Base-by-base conservation (phyloP, 305 asterid genomes). In the Fraxinus baroniana region DNA sequence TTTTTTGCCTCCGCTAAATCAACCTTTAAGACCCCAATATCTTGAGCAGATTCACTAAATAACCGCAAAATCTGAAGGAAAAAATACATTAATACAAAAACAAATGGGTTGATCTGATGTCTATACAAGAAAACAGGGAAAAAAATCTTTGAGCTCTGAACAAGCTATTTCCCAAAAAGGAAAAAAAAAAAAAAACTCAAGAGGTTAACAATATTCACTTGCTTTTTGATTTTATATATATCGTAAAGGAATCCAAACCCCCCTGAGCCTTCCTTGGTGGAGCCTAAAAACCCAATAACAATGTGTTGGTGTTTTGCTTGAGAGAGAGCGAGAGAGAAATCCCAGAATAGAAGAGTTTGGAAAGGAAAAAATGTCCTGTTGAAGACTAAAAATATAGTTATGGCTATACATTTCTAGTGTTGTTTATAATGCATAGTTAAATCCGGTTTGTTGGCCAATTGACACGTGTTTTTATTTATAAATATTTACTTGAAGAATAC, bases 21-120 rank as follows among this genome's bases (percentile, higher is more conserved):
- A 85, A 88, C 89, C 92, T 93, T 97, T 73, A 97, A 88, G 57
- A 83, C 92, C 83, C 91, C 97, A 85, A 97, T 89, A 83, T 97
- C 92, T 89, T 95, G 93, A 83, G 98, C 87, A 85, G 99, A 97
- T 89, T 97, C 99, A 84, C 98, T 95, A 86, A 97, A 97, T 83
- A 95, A 84, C 80, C 99, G 97, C 89, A 97, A 91, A 83, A 97
- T 97, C 99, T 97, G 97, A 87, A 88, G 82, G 83, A 80, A 9
- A 79, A 74, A 77, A 79, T 28, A 81, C 35, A 24, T 82, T 77
- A 46, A 36, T 66, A 49, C 76, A 22, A 76, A 70, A 60, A 5
- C 33, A 79, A 3, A 79, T 17, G 78, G 81, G 79, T 44, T 80
- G 82, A 76, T 78, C 60, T 36, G 46, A 78, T 78, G 70, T 36